These are phyloP conservation scores for Ascochyta viciae-villosae DNA, from an alignment of 2,329 filamentous ascomycete genomes.

Conservation along the genomic window DNA sequence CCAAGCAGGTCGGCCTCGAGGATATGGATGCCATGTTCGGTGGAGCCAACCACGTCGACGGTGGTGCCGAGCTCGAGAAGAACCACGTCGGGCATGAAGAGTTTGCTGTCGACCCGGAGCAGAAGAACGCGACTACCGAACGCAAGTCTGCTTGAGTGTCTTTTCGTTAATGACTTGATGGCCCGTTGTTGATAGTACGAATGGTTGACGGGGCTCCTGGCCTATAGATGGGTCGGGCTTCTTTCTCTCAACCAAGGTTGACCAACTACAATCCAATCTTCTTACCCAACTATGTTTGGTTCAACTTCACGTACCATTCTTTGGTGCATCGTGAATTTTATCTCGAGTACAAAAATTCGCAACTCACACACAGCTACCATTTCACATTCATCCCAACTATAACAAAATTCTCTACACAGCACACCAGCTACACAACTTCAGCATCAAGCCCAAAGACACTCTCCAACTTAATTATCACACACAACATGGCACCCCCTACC, in stretches of 20 bases:
- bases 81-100: conserved; percentile 43
- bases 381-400: not conserved
- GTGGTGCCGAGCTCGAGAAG: conserved; percentile 58
- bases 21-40: conserved; percentile 65
- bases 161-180: not conserved
- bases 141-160: conserved; percentile 9
- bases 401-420: not conserved
- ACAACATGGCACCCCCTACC: not conserved
- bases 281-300: not conserved
- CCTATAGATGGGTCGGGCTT: not conserved
- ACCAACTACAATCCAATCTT: not conserved
- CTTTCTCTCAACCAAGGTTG: not conserved
- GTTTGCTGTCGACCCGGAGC: conserved; percentile 26
- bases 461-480: not conserved
- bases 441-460: not conserved
- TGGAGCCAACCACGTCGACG: conserved; percentile 63
- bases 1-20: conserved; percentile 58
- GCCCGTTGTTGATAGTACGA: not conserved
- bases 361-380: not conserved
- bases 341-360: not conserved
- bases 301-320: too few relatives aligned
- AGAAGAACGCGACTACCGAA: conserved; percentile 27
- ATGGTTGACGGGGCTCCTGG: not conserved
- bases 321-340: not conserved
- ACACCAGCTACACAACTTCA: not conserved